phyloP scores from a whole-genome alignment of 805 yeast genomes.

The Monosporozyma unispora region DNA sequence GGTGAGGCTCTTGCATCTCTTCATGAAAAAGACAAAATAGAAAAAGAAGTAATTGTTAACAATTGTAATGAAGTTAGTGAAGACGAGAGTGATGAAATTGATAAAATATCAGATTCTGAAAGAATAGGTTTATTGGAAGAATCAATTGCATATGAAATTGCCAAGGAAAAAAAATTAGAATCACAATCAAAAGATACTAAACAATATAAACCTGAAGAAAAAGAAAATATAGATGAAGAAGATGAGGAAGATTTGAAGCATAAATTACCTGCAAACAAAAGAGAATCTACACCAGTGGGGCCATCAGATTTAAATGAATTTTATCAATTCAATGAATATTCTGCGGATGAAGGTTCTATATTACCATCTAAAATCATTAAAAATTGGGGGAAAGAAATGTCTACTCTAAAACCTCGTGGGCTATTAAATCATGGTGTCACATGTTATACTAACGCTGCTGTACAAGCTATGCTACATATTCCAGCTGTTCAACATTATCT shows the following conservation, averaged over 20 bases:
- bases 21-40: neutral
- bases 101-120: conserved; percentile 28
- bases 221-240: conserved; percentile 27
- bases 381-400: conserved; percentile 54
- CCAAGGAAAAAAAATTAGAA: conserved; percentile 9
- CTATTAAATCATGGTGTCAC: conserved; percentile 88
- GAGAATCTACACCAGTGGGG: neutral
- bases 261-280: conserved; percentile 13
- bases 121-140: conserved; percentile 18
- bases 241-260: conserved; percentile 28
- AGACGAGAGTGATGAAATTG: conserved; percentile 27
- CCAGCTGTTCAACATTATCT: conserved; percentile 87
- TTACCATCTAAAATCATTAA: conserved; percentile 51
- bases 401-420: conserved; percentile 48
- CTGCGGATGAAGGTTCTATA: conserved; percentile 57
- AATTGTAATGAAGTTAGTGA: conserved; percentile 1
- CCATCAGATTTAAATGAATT: conserved; percentile 33
- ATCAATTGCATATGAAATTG: conserved; percentile 13
- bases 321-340: conserved; percentile 48
- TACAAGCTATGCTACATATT: conserved; percentile 81
- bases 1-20: conserved; percentile 14
- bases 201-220: conserved; percentile 14
- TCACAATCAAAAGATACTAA: conserved; percentile 14
- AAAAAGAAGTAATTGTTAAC: neutral
- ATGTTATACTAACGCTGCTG: conserved; percentile 92